These are phyloP conservation scores for Hansenula anomala DNA, from an alignment of 1,139 yeast species.

Conservation along the genomic window DNA sequence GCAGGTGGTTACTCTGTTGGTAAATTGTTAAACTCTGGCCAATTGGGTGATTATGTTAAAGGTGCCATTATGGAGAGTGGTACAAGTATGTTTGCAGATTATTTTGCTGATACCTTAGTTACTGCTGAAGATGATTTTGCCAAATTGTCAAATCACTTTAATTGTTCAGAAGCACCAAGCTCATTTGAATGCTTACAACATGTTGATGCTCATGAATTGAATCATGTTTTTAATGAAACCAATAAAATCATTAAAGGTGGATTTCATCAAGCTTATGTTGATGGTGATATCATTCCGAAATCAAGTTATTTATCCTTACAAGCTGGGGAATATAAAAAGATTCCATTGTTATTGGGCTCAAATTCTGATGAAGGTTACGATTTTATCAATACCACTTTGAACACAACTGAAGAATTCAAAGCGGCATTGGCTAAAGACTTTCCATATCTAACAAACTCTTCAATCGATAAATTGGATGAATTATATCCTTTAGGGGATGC, in stretches of 20 bases:
- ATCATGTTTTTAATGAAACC: slow-evolving; percentile 12
- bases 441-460: slow-evolving; percentile 7
- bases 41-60: slow-evolving; percentile 21
- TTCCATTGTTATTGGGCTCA: slow-evolving; percentile 15
- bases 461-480: slow-evolving; percentile 3
- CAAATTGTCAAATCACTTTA: slow-evolving; percentile 7
- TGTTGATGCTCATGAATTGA: slow-evolving; percentile 8
- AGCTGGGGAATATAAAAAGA: slow-evolving; percentile 10
- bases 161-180: slow-evolving; percentile 13
- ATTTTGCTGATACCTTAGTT: slow-evolving; percentile 4
- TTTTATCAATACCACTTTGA: slow-evolving; percentile 6
- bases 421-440: neutral
- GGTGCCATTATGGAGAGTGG: slow-evolving; percentile 26
- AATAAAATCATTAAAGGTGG: slow-evolving; percentile 7
- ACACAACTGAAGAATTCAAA: slow-evolving; percentile 1
- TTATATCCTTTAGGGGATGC: slow-evolving; percentile 8
- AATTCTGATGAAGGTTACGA: slow-evolving; percentile 19
- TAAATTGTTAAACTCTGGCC: slow-evolving; percentile 22
- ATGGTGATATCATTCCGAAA: slow-evolving; percentile 14
- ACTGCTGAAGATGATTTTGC: slow-evolving; percentile 10
- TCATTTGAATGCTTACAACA: slow-evolving; percentile 15
- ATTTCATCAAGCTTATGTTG: slow-evolving; percentile 12
- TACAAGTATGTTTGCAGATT: slow-evolving; percentile 8
- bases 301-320: slow-evolving; percentile 9
- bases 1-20: slow-evolving; percentile 33